Conservation (phyloP, 1,139 yeast genomes). For the Suhomyces bokatorum region DNA sequence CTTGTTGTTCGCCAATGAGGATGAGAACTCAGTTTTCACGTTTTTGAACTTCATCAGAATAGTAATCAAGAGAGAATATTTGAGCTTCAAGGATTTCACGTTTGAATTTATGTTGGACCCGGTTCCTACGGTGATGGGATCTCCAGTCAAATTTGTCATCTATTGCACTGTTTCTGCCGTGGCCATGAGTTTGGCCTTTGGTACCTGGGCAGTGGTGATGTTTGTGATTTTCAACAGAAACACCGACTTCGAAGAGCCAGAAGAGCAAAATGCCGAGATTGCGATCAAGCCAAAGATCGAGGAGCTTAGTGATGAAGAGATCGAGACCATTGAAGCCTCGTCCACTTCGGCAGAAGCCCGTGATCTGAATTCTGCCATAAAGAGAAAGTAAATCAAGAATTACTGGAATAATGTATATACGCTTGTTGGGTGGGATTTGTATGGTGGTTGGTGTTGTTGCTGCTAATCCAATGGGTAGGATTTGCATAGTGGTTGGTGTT, state of each 20-base stretch:
- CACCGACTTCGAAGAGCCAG: neutral
- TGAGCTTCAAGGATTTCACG: slow-evolving; percentile 34
- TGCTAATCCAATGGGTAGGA: too few relatives aligned
- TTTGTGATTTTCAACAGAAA: slow-evolving; percentile 18
- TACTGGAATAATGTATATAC: too few relatives aligned
- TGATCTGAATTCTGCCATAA: neutral
- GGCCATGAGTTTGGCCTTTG: slow-evolving; percentile 43
- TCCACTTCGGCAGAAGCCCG: slow-evolving; percentile 1
- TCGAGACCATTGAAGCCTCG: neutral
- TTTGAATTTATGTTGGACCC: slow-evolving; percentile 46
- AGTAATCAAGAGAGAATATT: slow-evolving; percentile 23
- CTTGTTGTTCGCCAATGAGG: slow-evolving; percentile 25
- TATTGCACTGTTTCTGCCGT: slow-evolving; percentile 45
- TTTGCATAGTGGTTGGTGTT: too few relatives aligned
- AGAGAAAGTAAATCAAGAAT: slow-evolving; percentile 2
- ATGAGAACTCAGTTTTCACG: slow-evolving; percentile 22
- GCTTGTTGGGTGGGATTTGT: too few relatives aligned
- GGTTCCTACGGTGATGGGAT: slow-evolving; percentile 34
- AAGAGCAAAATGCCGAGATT: slow-evolving; percentile 1
- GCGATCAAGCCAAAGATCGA: slow-evolving; percentile 4
- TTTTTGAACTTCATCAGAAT: slow-evolving; percentile 24
- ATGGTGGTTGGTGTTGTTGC: too few relatives aligned
- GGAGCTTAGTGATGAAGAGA: slow-evolving; percentile 11
- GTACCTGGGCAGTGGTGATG: slow-evolving; percentile 36
- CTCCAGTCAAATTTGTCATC: slow-evolving; percentile 52